A percentile compares a stretch with the other conserved stretches of the same genome.
Evolutionary conservation across 2,329 filamentous ascomycete species (phyloP).

Genomic region (Colletotrichum noveboracense): DNA sequence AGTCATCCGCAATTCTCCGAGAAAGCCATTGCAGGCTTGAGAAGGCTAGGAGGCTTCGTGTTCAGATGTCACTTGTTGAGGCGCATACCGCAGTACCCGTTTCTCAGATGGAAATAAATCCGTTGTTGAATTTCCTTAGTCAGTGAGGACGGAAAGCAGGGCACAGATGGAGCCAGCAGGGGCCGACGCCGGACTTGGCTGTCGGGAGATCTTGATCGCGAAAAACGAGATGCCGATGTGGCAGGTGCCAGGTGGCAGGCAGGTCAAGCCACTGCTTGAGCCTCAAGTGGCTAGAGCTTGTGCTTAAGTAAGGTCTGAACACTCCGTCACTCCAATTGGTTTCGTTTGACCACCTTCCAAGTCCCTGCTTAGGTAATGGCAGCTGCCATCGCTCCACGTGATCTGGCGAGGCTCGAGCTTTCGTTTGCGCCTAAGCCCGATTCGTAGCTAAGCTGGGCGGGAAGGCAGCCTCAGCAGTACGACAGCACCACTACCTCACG

Average conservation of each 20-base stretch:
- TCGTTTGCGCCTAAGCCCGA: conserved; percentile 18
- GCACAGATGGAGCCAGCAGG: background rate
- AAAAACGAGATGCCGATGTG: background rate
- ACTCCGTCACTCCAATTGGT: background rate
- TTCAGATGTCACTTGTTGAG: background rate
- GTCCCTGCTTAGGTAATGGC: background rate
- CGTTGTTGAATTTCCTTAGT: background rate
- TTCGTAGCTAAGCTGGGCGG: conserved; percentile 21
- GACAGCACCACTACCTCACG: conserved; percentile 18
- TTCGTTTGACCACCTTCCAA: background rate
- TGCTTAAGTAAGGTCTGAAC: background rate
- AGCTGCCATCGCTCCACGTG: background rate
- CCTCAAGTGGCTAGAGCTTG: background rate
- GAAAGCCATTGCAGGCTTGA: background rate
- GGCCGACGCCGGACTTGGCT: conserved; percentile 13
- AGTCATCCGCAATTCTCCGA: conserved; percentile 17
- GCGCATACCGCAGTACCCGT: background rate
- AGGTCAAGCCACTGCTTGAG: background rate
- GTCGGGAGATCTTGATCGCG: background rate
- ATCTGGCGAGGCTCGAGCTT: conserved; percentile 23
- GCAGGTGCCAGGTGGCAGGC: background rate
- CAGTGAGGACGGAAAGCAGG: background rate
- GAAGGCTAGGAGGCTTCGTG: background rate
- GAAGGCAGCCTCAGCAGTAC: conserved; percentile 32
- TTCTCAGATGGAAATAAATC: background rate